Evolutionary conservation across 805 yeast genomes (phyloP).

Genomic region (Naumovozyma dairenensis): DNA sequence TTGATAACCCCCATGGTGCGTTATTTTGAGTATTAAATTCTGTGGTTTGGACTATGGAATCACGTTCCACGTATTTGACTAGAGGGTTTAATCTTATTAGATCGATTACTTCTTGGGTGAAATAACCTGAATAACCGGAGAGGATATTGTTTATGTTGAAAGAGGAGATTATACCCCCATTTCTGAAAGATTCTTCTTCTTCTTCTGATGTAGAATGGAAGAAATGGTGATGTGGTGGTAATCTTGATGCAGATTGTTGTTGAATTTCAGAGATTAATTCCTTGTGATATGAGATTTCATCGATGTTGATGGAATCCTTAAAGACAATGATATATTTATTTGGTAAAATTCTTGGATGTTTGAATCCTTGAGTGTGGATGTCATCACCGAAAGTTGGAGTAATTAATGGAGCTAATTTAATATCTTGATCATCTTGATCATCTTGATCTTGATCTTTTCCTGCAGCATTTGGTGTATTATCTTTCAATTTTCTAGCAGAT

Average conservation of each 20-base stretch:
- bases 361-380: constrained; percentile 5
- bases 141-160: constrained; percentile 50
- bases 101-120: constrained; percentile 65
- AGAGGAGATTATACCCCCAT: constrained; percentile 49
- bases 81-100: constrained; percentile 57
- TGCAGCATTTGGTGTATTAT: no score
- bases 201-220: constrained; percentile 27
- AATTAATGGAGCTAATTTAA: background rate
- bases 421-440: background rate
- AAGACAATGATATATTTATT: constrained; percentile 80
- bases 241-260: constrained; percentile 4
- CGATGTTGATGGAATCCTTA: constrained; percentile 50
- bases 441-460: background rate
- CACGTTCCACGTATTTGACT: constrained; percentile 65
- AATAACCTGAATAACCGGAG: constrained; percentile 79
- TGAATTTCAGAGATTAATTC: constrained; percentile 53
- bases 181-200: constrained; percentile 9
- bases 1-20: constrained; percentile 91
- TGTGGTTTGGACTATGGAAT: constrained; percentile 56
- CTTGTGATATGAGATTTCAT: constrained; percentile 53
- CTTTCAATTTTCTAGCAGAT: background rate
- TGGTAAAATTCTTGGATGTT: constrained; percentile 40
- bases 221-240: constrained; percentile 6
- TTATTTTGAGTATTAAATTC: constrained; percentile 64
- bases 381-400: constrained; percentile 8